A percentile compares a stretch with the other conserved stretches of the same genome.
These are phyloP conservation scores for Sporothrix phasma DNA, from an alignment of 2,329 filamentous ascomycete genomes.

Conservation along the genomic window DNA sequence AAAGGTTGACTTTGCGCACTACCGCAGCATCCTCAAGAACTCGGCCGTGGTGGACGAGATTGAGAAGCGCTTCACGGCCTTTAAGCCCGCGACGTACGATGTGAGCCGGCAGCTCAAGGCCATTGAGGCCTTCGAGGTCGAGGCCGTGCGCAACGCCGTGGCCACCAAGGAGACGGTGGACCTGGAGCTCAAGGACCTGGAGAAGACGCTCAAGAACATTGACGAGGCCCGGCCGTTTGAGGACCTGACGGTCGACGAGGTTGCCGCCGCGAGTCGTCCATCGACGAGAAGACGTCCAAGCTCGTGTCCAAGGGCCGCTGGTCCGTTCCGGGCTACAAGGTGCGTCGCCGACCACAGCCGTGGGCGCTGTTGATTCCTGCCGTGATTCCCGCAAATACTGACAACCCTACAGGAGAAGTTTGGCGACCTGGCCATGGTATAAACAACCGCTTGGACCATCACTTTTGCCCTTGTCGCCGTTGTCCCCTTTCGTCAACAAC, in stretches of 20 bases:
- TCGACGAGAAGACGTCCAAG: constrained; percentile 91
- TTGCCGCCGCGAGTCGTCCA: constrained; percentile 86
- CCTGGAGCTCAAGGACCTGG: constrained; percentile 83
- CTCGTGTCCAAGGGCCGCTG: constrained; percentile 97
- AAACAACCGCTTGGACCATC: constrained; percentile 37
- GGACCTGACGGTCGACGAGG: constrained; percentile 94
- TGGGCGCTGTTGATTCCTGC: neutral
- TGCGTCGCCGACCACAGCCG: constrained; percentile 34
- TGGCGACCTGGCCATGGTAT: constrained; percentile 90
- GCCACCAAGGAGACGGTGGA: constrained; percentile 95
- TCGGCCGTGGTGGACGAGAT: constrained; percentile 90
- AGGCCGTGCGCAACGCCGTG: constrained; percentile 94
- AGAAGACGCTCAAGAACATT: constrained; percentile 94
- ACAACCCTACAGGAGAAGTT: constrained; percentile 78
- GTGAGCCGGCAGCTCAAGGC: constrained; percentile 90
- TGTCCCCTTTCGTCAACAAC: constrained; percentile 24
- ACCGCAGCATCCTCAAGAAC: constrained; percentile 92
- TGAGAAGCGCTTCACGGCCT: constrained; percentile 85
- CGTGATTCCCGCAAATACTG: constrained; percentile 28
- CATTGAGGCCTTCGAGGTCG: constrained; percentile 94
- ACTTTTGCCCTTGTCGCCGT: constrained; percentile 29
- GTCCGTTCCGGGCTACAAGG: constrained; percentile 98
- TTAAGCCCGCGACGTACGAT: constrained; percentile 92
- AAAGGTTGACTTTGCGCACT: constrained; percentile 84
- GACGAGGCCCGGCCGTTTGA: constrained; percentile 92